Percentiles rank a stretch among this genome's conserved stretches.
Evolutionary conservation across 805 yeast species (phyloP).

Genomic region (Novakomyces olei): DNA sequence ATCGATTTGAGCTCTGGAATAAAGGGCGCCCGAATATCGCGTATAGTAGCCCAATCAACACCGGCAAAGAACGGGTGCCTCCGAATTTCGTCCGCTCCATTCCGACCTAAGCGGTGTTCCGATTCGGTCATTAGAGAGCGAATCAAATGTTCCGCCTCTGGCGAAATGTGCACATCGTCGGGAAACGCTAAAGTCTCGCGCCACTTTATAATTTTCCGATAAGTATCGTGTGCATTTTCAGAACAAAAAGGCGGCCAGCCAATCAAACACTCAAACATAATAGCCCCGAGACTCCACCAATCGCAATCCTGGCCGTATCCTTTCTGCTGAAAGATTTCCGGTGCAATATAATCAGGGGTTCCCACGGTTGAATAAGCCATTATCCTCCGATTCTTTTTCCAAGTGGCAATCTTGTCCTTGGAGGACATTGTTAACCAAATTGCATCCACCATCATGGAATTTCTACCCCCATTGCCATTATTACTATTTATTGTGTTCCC

Average conservation of each 20-base stretch:
- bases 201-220: constrained; percentile 77
- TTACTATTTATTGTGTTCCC: background rate
- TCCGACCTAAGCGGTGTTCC: constrained; percentile 65
- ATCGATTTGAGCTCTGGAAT: constrained; percentile 78
- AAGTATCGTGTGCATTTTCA: constrained; percentile 85
- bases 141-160: constrained; percentile 74
- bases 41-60: constrained; percentile 80
- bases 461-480: constrained; percentile 22
- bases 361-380: constrained; percentile 96
- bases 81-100: constrained; percentile 84
- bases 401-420: constrained; percentile 83
- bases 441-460: constrained; percentile 77
- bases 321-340: constrained; percentile 77
- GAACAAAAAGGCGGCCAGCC: constrained; percentile 98
- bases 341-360: constrained; percentile 90
- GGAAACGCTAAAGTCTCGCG: constrained; percentile 73
- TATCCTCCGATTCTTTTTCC: constrained; percentile 76
- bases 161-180: constrained; percentile 71
- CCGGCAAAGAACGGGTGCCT: constrained; percentile 84
- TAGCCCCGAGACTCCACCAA: constrained; percentile 95
- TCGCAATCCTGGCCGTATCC: constrained; percentile 95
- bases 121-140: constrained; percentile 53
- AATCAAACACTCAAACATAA: constrained; percentile 85
- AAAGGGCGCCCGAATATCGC: constrained; percentile 80
- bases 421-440: constrained; percentile 89